Base-by-base conservation (phyloP, 2,329 filamentous ascomycete genomes). In the Pseudogymnoascus sp. region DNA sequence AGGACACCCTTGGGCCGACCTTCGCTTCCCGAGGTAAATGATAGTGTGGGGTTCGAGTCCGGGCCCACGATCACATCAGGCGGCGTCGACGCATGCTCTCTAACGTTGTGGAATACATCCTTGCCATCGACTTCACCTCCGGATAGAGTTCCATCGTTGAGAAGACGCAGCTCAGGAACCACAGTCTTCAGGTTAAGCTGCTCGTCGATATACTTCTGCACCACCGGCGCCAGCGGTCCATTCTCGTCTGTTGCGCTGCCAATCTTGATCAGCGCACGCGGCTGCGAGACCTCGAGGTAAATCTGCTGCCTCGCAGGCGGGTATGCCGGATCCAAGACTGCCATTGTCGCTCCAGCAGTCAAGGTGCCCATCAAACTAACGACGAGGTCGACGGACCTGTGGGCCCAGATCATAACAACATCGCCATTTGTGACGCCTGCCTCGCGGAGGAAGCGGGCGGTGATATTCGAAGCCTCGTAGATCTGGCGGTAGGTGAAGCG, bases 341-440 rank as follows among this genome's bases (percentile, higher is more conserved):
- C 85, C 68, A 87, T 79, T 5, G 83, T 87, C 54, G 83, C n/a
- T 51, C 48, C 62, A 19, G 45, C 72, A 66, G 76, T 80, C 79
- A 74, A 85, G 73, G 82, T 83, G 65, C 92, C 93, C 90, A 96
- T 96, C 63, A 92, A 87, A 37, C 89, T 86, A 6, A 90, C 85
- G 0, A 90, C 88, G 43, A 90, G 77, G 70, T 90, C 90, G 36
- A 96, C 92, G 64, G 86, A 86, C 65, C 93, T 86, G 76, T 96
- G 85, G 64, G 91, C 91, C 73, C 87, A 97, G 67, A 95, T 90
- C 90, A 96, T 96, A 71, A 96, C 92, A 2, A 96, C 92, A 73
- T 98, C 92, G 7, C 92, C 92, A 69, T 86, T 81, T 65, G 86
- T 81, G 67, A 92, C 81, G 65, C 93, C 92, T 71, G 86, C 82